Conservation (phyloP, 2,329 filamentous ascomycete genomes). For the Achaetomium macrosporum region DNA sequence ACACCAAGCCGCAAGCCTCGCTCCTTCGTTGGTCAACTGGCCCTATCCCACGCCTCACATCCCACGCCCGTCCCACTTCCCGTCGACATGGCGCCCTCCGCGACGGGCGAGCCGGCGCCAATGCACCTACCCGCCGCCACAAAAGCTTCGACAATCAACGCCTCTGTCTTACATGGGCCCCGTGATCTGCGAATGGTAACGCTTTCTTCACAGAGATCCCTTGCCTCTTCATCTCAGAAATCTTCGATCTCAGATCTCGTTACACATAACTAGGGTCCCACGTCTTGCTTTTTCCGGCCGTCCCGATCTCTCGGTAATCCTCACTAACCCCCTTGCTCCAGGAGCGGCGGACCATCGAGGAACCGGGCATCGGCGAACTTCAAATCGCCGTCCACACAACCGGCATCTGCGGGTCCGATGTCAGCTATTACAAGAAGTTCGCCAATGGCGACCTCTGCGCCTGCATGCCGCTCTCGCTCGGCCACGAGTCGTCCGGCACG, state of each 20-base stretch:
- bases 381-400: slow-evolving; percentile 61
- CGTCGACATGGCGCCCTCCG: slow-evolving; percentile 45
- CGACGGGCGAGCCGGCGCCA: slow-evolving; percentile 39
- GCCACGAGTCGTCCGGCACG: slow-evolving; percentile 57
- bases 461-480: slow-evolving; percentile 58
- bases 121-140: slow-evolving; percentile 40
- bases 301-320: neutral
- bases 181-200: slow-evolving; percentile 53
- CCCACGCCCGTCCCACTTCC: slow-evolving; percentile 33
- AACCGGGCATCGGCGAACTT: slow-evolving; percentile 48
- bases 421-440: slow-evolving; percentile 67
- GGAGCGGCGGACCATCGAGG: slow-evolving; percentile 46
- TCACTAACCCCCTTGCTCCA: slow-evolving; percentile 27
- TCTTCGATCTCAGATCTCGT: slow-evolving; percentile 19
- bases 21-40: slow-evolving; percentile 20
- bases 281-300: slow-evolving; percentile 15
- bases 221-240: slow-evolving; percentile 12
- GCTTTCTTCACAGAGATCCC: slow-evolving; percentile 11
- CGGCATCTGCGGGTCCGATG: slow-evolving; percentile 64
- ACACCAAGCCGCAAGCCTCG: slow-evolving; percentile 11
- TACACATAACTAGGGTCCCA: slow-evolving; percentile 18
- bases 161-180: slow-evolving; percentile 53
- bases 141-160: slow-evolving; percentile 42
- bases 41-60: slow-evolving; percentile 23
- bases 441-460: slow-evolving; percentile 65